Evolutionary conservation across 768 basidiomycete species (phyloP), one percentile per base, ranked within the genome.

Genomic region (Amyloporia xantha): DNA sequence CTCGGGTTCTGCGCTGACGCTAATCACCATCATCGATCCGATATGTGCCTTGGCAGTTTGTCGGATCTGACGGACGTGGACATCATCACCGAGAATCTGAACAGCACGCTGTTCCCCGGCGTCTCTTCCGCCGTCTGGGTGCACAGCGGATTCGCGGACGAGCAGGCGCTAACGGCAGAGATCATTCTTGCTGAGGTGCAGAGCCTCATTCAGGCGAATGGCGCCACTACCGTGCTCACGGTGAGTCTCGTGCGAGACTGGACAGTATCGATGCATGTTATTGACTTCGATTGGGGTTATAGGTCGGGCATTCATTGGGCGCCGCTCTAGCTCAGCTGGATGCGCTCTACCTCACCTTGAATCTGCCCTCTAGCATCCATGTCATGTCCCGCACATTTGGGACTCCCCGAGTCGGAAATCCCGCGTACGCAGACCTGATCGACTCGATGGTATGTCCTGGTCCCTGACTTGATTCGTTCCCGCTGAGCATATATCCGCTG

Each of bases 81-180:
- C 49, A 62, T 81, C 43, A 1, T 63, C 26, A 63, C 69, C 57
- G 59, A 64, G 25, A 54, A 49, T 13, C 66, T 82, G 23, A 62
- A 78, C 55, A 24, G 70, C 1, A 60, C 62, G 0, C 70, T 82
- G 5, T 84, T 82, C 66, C 82, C 82, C 1, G 81, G 79, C 1
- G 60, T 81, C 12, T 56, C 70, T 25, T 61, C 60, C 15, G 62
- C 48, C 28, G 71, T 79, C 17, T 54, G 60, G 48, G 78, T 74
- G 15, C 82, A 79, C 55, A 66, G 69, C 30, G 81, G 82, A 3
- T 84, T 82, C 60, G 67, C 72, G 1, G 59, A 71, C 33, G 70
- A 70, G 42, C 81, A 82, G 35, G 71, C 76, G 1, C 47, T 64
- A 48, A 78, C 74, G 1, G 78, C 77, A 0, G 27, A 59, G 1